Conservation (phyloP, 148 eudicot species). For the Heliosperma pusillum region DNA sequence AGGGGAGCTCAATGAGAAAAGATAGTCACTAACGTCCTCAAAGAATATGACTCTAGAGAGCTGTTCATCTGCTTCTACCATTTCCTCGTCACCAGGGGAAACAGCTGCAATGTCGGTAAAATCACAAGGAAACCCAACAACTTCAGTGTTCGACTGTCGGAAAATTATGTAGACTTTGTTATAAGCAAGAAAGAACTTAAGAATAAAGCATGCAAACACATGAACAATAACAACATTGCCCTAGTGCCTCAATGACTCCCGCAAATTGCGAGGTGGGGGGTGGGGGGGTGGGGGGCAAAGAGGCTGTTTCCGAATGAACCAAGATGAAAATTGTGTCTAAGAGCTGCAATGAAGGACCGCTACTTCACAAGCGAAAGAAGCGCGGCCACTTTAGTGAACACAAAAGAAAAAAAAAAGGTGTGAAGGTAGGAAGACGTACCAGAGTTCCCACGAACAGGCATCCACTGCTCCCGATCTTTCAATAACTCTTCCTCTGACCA, state of each 20-base stretch:
- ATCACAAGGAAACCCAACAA: neutral
- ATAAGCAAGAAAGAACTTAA: neutral
- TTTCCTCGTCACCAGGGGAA: slow-evolving; percentile 34
- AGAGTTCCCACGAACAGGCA: slow-evolving; percentile 61
- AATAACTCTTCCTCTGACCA: slow-evolving; percentile 81
- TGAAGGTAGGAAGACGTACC: slow-evolving; percentile 30
- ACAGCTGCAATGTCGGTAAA: slow-evolving; percentile 29
- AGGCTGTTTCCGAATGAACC: too few relatives aligned
- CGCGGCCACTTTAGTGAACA: too few relatives aligned
- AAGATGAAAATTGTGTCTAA: too few relatives aligned
- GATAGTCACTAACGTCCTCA: slow-evolving; percentile 74
- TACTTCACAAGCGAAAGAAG: too few relatives aligned
- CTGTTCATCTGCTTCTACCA: slow-evolving; percentile 66
- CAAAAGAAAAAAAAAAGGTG: neutral
- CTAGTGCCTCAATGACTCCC: too few relatives aligned
- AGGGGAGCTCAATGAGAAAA: slow-evolving; percentile 67
- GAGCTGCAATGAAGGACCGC: too few relatives aligned
- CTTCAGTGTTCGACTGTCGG: neutral
- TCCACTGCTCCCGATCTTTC: slow-evolving; percentile 78
- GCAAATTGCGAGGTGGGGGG: too few relatives aligned
- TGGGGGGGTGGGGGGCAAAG: too few relatives aligned
- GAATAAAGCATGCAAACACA: neutral
- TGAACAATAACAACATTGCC: too few relatives aligned
- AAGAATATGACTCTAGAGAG: slow-evolving; percentile 65
- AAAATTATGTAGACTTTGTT: neutral